Conservation (phyloP, 2,329 filamentous ascomycete genomes). For the Penicillium sp. region DNA sequence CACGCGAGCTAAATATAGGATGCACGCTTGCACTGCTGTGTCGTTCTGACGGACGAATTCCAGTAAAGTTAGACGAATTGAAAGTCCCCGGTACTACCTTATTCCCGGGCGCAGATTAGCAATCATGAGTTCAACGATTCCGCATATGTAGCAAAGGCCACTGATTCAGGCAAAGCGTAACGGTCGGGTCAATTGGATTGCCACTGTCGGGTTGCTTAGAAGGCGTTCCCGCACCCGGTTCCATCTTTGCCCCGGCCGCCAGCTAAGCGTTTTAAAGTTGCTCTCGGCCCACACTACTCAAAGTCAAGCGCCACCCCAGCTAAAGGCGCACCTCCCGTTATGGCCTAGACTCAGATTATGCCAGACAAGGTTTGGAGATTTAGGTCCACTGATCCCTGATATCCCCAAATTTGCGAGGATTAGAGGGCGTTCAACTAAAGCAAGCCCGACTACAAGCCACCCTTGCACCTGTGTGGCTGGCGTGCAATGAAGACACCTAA, state of each 20-base stretch:
- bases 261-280: background rate
- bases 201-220: conserved; percentile 7
- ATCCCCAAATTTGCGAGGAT: background rate
- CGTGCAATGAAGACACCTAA: no score
- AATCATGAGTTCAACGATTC: background rate
- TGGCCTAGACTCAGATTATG: background rate
- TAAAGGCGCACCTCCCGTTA: background rate
- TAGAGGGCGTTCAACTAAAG: no score
- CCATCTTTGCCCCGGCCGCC: conserved; percentile 4
- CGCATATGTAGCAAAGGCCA: background rate
- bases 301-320: background rate
- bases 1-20: no score
- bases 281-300: background rate
- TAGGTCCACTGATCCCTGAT: background rate
- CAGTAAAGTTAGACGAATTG: background rate
- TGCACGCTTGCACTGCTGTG: no score
- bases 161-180: conserved; percentile 1
- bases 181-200: conserved; percentile 2
- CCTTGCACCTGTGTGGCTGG: no score
- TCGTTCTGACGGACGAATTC: background rate
- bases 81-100: background rate
- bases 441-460: no score
- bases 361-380: background rate
- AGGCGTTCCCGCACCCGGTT: conserved; percentile 1
- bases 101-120: background rate